Conservation (phyloP, 257 asterid species). For the Fraxinus americana region DNA sequence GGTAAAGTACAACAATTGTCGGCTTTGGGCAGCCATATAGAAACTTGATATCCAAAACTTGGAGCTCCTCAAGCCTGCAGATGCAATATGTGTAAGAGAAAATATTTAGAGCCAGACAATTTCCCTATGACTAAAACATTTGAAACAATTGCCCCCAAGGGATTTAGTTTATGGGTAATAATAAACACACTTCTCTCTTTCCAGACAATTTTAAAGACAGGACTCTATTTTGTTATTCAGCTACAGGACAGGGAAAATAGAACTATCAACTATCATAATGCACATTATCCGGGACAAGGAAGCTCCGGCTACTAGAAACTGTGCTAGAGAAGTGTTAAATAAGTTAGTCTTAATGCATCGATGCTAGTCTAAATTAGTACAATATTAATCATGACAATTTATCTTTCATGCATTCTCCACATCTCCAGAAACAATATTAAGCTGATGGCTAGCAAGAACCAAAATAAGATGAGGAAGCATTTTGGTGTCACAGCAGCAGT, state of each 20-base stretch:
- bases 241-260: neutral
- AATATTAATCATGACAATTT: neutral
- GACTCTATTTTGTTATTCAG: neutral
- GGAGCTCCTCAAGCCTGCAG: conserved; percentile 91
- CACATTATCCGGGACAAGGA: neutral
- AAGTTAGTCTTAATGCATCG: neutral
- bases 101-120: neutral
- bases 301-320: neutral
- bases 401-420: neutral
- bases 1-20: conserved; percentile 86
- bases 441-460: neutral
- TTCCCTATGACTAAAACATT: neutral
- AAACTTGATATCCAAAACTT: conserved; percentile 91
- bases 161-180: neutral
- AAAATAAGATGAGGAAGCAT: neutral
- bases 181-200: neutral
- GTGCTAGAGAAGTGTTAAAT: neutral
- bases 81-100: neutral
- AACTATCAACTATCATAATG: neutral
- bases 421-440: neutral
- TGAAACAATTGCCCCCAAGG: neutral
- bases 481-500: neutral
- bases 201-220: neutral
- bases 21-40: conserved; percentile 88
- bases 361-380: neutral